Percentiles rank a stretch among this genome's conserved stretches.
phyloP scores from a whole-genome alignment of 805 yeast genomes.

The Dipodascus albidus region DNA sequence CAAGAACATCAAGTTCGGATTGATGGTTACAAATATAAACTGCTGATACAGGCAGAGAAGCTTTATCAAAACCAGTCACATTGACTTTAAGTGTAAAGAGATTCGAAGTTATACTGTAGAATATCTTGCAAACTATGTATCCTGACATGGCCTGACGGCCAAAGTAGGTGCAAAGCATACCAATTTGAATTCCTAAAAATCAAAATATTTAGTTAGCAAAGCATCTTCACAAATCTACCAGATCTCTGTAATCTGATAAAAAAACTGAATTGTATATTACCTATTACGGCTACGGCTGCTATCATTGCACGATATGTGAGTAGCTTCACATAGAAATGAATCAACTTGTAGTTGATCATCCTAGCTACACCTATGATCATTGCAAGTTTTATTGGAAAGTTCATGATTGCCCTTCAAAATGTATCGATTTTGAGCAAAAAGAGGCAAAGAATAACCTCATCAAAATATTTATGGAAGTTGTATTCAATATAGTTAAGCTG shows the following conservation, averaged over 20 bases:
- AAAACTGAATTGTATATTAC: not conserved
- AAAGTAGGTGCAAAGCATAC: constrained; percentile 32
- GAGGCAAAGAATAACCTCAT: too few species aligned
- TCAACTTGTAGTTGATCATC: not conserved
- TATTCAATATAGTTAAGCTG: not conserved
- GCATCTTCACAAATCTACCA: too few species aligned
- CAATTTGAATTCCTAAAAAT: not conserved
- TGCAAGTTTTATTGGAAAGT: too few species aligned
- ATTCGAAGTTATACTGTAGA: constrained; percentile 48
- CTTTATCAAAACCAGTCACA: constrained; percentile 36
- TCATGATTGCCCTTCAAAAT: too few species aligned
- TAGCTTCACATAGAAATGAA: not conserved
- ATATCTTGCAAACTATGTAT: constrained; percentile 80
- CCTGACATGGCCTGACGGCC: constrained; percentile 79
- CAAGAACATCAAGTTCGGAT: constrained; percentile 70
- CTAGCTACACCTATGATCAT: not conserved
- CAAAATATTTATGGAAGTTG: not conserved
- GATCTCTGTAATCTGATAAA: too few species aligned
- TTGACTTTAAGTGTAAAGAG: constrained; percentile 54
- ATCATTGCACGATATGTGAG: not conserved
- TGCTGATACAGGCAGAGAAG: constrained; percentile 41
- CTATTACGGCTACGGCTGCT: not conserved
- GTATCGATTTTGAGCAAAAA: too few species aligned
- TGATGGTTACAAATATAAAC: constrained; percentile 84
- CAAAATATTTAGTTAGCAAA: too few species aligned